A percentile compares a stretch with the other conserved stretches of the same genome.
Conservation (phyloP, 495 filamentous ascomycete genomes). For the Penicillium samsonianum region DNA sequence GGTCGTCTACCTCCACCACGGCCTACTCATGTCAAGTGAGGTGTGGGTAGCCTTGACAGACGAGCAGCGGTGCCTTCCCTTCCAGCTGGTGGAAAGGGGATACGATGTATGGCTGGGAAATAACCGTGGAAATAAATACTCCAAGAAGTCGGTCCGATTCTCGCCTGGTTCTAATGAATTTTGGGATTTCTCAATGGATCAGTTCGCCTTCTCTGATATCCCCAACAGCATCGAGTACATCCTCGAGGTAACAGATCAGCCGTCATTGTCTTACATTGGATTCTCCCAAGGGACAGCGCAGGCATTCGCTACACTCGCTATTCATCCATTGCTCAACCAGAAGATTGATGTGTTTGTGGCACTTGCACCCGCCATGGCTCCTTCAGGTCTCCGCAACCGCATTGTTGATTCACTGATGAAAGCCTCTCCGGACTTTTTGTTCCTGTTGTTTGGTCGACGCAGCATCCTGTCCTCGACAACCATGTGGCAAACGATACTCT, state of each 20-base stretch:
- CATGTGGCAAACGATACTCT: constrained; percentile 96
- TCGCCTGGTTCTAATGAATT: constrained; percentile 76
- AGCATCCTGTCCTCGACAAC: constrained; percentile 90
- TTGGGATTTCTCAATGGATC: constrained; percentile 97
- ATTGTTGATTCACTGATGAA: constrained; percentile 92
- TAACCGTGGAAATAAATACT: constrained; percentile 98
- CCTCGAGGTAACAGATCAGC: constrained; percentile 75
- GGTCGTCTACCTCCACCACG: constrained; percentile 94
- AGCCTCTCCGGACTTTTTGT: constrained; percentile 89
- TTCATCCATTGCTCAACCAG: constrained; percentile 89
- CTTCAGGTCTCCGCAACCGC: constrained; percentile 81
- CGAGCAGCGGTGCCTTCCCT: constrained; percentile 79
- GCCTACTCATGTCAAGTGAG: constrained; percentile 97
- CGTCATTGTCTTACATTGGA: constrained; percentile 91
- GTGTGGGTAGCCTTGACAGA: constrained; percentile 96
- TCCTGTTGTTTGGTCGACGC: constrained; percentile 90
- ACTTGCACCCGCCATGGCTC: constrained; percentile 95
- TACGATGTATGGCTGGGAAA: constrained; percentile 99
- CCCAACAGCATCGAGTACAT: constrained; percentile 93
- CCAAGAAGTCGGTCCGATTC: constrained; percentile 79
- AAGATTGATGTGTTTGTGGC: constrained; percentile 96
- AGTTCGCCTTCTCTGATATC: constrained; percentile 97
- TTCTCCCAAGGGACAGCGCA: constrained; percentile 98
- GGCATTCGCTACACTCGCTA: constrained; percentile 91
- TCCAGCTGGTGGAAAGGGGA: constrained; percentile 84